Percentiles rank a stretch among this genome's conserved stretches.
These are phyloP conservation scores for Cercospora beticola DNA, from an alignment of 2,329 filamentous ascomycete species.

Conservation along the genomic window DNA sequence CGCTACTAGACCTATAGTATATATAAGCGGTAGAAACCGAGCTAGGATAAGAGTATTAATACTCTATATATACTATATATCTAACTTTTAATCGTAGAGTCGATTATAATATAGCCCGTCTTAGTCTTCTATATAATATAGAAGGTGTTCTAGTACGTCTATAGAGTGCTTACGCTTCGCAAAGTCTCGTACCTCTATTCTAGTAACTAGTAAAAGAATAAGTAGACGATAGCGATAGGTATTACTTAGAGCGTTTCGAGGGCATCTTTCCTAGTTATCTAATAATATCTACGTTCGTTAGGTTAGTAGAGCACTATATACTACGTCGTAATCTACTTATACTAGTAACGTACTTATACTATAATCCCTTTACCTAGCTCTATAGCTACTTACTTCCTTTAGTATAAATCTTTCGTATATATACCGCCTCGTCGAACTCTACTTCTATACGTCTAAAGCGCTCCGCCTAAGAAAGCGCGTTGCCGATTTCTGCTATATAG, in stretches of 20 bases:
- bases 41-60: background rate
- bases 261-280: conserved; percentile 6
- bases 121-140: background rate
- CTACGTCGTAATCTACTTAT: background rate
- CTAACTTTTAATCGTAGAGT: conserved; percentile 2
- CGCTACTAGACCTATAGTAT: conserved; percentile 4
- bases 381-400: conserved; percentile 3
- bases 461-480: background rate
- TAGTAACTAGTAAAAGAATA: conserved; percentile 4
- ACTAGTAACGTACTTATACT: conserved; percentile 1
- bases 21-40: background rate
- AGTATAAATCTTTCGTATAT: conserved; percentile 3
- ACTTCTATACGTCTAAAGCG: conserved; percentile 1
- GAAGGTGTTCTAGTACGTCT: conserved; percentile 6
- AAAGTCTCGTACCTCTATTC: conserved; percentile 4
- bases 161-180: conserved; percentile 3
- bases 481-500: background rate
- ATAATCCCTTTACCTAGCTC: background rate
- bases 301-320: background rate
- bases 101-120: conserved; percentile 1
- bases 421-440: conserved; percentile 4
- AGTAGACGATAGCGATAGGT: conserved; percentile 2
- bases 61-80: background rate
- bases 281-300: conserved; percentile 1
- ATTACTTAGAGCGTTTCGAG: background rate